These are phyloP conservation scores for Globisporangium nagaii DNA, from an alignment of 352 stramenopile species.

Conservation along the genomic window DNA sequence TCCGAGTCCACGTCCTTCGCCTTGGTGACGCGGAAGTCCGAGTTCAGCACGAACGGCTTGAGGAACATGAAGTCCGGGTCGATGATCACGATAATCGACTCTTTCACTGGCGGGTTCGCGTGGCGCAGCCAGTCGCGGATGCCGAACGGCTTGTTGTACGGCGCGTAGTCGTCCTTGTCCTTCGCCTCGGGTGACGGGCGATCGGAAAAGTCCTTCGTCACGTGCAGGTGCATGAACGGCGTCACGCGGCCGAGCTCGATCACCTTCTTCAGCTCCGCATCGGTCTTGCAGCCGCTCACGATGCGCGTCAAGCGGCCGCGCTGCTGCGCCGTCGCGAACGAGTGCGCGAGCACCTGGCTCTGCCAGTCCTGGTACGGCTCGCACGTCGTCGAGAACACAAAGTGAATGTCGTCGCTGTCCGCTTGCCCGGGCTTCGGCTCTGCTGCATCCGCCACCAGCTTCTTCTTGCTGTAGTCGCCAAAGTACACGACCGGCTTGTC, in stretches of 20 bases:
- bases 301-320: constrained; percentile 61
- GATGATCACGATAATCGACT: constrained; percentile 55
- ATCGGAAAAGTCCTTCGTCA: constrained; percentile 46
- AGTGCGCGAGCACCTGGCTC: constrained; percentile 61
- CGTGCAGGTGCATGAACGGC: constrained; percentile 48
- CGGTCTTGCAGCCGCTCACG: constrained; percentile 54
- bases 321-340: constrained; percentile 54
- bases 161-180: constrained; percentile 33
- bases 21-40: constrained; percentile 43
- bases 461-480: constrained; percentile 45
- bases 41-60: constrained; percentile 54
- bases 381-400: constrained; percentile 72
- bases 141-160: constrained; percentile 72
- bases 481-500: constrained; percentile 31
- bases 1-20: constrained; percentile 48
- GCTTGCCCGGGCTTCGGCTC: constrained; percentile 19
- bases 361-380: constrained; percentile 64
- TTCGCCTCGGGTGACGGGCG: constrained; percentile 15
- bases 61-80: constrained; percentile 76
- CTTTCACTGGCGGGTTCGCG: constrained; percentile 55
- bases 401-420: constrained; percentile 62
- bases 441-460: not conserved
- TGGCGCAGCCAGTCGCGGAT: constrained; percentile 63
- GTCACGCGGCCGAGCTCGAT: constrained; percentile 21
- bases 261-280: constrained; percentile 33